Percentiles rank a stretch among this genome's conserved stretches.
phyloP scores from a whole-genome alignment of 2,329 filamentous ascomycete genomes.

The Colletotrichum navitas region DNA sequence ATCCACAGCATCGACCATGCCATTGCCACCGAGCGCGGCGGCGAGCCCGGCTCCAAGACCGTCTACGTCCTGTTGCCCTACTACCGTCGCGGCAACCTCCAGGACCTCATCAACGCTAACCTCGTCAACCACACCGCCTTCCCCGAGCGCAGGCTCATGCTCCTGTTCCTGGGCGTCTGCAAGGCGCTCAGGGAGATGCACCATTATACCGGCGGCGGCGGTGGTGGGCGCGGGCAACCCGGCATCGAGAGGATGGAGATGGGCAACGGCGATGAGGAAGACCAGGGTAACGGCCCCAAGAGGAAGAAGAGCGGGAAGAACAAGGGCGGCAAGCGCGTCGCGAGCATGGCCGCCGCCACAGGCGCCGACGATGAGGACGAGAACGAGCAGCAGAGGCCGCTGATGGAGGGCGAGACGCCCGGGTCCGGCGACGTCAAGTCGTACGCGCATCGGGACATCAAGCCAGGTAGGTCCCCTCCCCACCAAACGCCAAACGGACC shows the following conservation, averaged over 20 bases:
- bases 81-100: slow-evolving; percentile 93
- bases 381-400: slow-evolving; percentile 80
- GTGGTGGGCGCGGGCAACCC: slow-evolving; percentile 30
- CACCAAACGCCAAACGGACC: background rate
- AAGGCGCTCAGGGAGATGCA: slow-evolving; percentile 92
- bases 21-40: slow-evolving; percentile 79
- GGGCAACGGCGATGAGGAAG: slow-evolving; percentile 58
- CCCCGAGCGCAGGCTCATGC: slow-evolving; percentile 88
- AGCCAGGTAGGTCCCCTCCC: slow-evolving; percentile 78
- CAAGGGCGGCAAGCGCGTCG: slow-evolving; percentile 50
- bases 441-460: slow-evolving; percentile 97
- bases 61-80: slow-evolving; percentile 98
- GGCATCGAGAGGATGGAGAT: slow-evolving; percentile 64
- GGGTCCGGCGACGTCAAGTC: slow-evolving; percentile 78
- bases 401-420: slow-evolving; percentile 85
- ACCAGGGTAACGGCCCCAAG: slow-evolving; percentile 52
- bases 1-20: slow-evolving; percentile 88
- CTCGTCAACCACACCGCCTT: slow-evolving; percentile 94
- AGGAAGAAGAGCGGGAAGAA: slow-evolving; percentile 50
- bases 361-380: slow-evolving; percentile 76
- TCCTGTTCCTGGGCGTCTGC: slow-evolving; percentile 92
- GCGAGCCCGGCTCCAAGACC: slow-evolving; percentile 79
- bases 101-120: slow-evolving; percentile 99
- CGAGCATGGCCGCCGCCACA: slow-evolving; percentile 49
- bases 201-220: slow-evolving; percentile 73